Percentiles rank a stretch among this genome's conserved stretches.
phyloP scores from a whole-genome alignment of 345 rosid species.

The Moringa oleifera region DNA sequence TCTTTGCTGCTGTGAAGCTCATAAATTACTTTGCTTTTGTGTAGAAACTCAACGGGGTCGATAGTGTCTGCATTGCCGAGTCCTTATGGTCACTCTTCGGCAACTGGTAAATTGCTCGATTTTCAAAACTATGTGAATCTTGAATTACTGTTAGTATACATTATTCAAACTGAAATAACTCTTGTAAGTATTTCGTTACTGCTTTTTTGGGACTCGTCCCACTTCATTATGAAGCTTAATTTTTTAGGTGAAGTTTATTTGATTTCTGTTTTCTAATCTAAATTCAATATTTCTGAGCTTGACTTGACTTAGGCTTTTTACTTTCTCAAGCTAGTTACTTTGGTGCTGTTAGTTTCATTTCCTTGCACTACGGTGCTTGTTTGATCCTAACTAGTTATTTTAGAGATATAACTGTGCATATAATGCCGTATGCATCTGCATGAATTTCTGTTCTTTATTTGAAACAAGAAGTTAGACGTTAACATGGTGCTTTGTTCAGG shows the following conservation, averaged over 20 bases:
- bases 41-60: slow-evolving; percentile 32
- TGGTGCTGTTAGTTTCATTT: background rate
- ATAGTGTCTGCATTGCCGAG: slow-evolving; percentile 35
- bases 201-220: background rate
- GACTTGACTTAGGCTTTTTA: too few relatives aligned
- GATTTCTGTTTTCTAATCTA: background rate
- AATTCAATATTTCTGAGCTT: background rate
- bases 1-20: background rate
- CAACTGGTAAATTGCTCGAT: slow-evolving; percentile 19
- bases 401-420: background rate
- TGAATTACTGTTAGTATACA: slow-evolving; percentile 1
- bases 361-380: background rate
- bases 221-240: slow-evolving; percentile 1
- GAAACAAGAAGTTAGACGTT: too few relatives aligned
- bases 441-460: background rate
- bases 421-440: background rate
- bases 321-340: background rate
- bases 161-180: background rate
- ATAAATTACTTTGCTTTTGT: background rate
- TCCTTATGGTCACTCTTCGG: slow-evolving; percentile 32
- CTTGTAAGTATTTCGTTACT: background rate
- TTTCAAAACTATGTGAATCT: slow-evolving; percentile 1
- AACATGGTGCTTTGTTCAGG: slow-evolving; percentile 35
- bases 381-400: background rate
- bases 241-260: slow-evolving; percentile 3